A percentile compares a stretch with the other conserved stretches of the same genome.
phyloP scores from a whole-genome alignment of 2,329 filamentous ascomycete genomes.

The Fusarium veterinarium region DNA sequence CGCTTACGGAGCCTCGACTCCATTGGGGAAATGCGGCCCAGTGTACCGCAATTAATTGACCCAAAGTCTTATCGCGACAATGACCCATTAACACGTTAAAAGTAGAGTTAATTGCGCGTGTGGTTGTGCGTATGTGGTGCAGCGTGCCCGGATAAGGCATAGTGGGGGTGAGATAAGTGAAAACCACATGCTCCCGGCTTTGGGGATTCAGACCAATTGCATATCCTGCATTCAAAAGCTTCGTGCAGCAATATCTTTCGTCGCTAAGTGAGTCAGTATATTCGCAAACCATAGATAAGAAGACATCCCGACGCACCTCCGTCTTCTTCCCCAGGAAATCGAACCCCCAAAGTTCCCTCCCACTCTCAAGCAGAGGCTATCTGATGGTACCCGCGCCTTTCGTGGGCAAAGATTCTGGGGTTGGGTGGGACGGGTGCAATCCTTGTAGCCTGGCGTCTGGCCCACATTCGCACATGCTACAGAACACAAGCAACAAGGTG shows the following conservation, averaged over 20 bases:
- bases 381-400: conserved; percentile 35
- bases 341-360: conserved; percentile 37
- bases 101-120: conserved; percentile 30
- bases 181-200: neutral
- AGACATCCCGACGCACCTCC: conserved; percentile 11
- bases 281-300: conserved; percentile 33
- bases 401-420: conserved; percentile 38
- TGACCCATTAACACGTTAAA: conserved; percentile 11
- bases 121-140: conserved; percentile 4
- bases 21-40: conserved; percentile 1
- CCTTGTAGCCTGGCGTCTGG: neutral
- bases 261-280: neutral
- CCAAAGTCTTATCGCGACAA: conserved; percentile 22
- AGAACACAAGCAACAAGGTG: conserved; percentile 12
- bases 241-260: conserved; percentile 25
- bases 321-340: conserved; percentile 6
- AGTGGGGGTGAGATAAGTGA: conserved; percentile 23
- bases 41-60: conserved; percentile 8
- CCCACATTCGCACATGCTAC: conserved; percentile 18
- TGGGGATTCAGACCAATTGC: conserved; percentile 24
- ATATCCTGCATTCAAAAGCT: conserved; percentile 21
- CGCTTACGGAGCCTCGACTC: conserved; percentile 23
- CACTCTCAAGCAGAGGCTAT: conserved; percentile 31
- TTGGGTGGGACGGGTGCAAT: conserved; percentile 33
- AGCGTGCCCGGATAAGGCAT: conserved; percentile 29